Percentiles rank a stretch among this genome's conserved stretches.
Evolutionary conservation across 371 early-diverging fungal genomes (phyloP).

Genomic region (Mortierella sp.): DNA sequence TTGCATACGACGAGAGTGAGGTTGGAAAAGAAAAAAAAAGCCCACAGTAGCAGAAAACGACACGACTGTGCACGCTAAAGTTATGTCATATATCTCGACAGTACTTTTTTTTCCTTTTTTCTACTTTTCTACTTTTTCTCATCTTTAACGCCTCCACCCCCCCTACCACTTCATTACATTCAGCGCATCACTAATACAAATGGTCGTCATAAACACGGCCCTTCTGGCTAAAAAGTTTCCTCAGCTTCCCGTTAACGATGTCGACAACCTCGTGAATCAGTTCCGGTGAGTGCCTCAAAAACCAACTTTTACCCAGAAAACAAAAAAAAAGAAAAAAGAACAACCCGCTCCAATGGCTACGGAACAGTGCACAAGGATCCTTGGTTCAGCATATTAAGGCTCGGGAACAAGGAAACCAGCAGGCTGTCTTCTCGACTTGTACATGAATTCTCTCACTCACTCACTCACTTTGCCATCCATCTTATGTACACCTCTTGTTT

Average conservation of each 20-base stretch:
- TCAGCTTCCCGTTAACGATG: constrained; percentile 69
- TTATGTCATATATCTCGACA: neutral
- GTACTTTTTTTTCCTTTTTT: neutral
- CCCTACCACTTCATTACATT: neutral
- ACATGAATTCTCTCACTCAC: neutral
- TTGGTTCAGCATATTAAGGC: neutral
- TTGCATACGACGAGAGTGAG: neutral
- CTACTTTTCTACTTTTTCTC: constrained; percentile 6
- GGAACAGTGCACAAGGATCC: neutral
- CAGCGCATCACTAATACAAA: constrained; percentile 5
- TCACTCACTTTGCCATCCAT: neutral
- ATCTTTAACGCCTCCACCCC: neutral
- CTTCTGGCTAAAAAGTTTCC: constrained; percentile 73
- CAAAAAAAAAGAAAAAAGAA: neutral
- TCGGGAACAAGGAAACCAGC: neutral
- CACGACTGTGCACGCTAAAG: neutral
- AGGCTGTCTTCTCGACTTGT: neutral
- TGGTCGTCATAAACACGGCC: constrained; percentile 56
- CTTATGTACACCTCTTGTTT: neutral
- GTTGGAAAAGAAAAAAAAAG: neutral
- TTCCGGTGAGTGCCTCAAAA: constrained; percentile 65
- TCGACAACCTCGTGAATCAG: constrained; percentile 70
- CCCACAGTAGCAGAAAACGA: neutral
- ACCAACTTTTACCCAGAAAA: neutral
- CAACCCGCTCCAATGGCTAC: neutral